Conservation (phyloP, 257 asterid genomes). For the Przewalskia tangutica region DNA sequence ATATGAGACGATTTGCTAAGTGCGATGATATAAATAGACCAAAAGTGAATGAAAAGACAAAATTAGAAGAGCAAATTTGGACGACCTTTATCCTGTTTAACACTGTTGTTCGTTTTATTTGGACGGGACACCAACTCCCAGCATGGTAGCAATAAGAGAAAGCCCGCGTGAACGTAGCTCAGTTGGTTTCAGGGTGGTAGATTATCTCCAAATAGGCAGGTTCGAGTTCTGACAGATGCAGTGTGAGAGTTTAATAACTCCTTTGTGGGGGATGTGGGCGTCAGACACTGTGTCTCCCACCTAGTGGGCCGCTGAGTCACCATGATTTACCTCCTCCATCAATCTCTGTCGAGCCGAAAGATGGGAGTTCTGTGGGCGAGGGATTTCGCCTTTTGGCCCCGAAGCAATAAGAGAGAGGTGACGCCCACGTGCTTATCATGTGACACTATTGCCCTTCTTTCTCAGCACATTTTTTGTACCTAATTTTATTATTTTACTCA, state of each 20-base stretch:
- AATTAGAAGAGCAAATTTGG: background rate
- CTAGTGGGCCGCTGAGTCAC: too few relatives aligned
- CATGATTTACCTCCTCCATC: too few relatives aligned
- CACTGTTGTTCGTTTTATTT: background rate
- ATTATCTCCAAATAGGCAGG: too few relatives aligned
- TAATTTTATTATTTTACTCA: constrained; percentile 20
- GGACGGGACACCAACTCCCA: constrained; percentile 45
- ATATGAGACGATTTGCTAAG: background rate
- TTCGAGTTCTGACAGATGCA: too few relatives aligned
- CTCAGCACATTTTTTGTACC: constrained; percentile 25
- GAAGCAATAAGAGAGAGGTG: constrained; percentile 61
- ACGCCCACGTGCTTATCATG: constrained; percentile 31
- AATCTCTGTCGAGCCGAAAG: too few relatives aligned
- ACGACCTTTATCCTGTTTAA: background rate
- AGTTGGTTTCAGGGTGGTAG: too few relatives aligned
- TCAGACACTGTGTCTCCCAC: too few relatives aligned
- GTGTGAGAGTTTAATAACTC: too few relatives aligned
- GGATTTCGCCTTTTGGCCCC: too few relatives aligned
- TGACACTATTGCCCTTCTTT: constrained; percentile 39
- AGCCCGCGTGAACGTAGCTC: too few relatives aligned
- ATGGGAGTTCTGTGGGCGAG: too few relatives aligned
- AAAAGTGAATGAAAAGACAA: background rate
- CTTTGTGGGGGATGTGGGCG: too few relatives aligned
- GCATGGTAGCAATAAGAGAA: constrained; percentile 59
- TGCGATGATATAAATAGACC: background rate